A percentile compares a stretch with the other conserved stretches of the same genome.
phyloP scores from a whole-genome alignment of 163 green algal genomes.

The Scenedesmus sp. region DNA sequence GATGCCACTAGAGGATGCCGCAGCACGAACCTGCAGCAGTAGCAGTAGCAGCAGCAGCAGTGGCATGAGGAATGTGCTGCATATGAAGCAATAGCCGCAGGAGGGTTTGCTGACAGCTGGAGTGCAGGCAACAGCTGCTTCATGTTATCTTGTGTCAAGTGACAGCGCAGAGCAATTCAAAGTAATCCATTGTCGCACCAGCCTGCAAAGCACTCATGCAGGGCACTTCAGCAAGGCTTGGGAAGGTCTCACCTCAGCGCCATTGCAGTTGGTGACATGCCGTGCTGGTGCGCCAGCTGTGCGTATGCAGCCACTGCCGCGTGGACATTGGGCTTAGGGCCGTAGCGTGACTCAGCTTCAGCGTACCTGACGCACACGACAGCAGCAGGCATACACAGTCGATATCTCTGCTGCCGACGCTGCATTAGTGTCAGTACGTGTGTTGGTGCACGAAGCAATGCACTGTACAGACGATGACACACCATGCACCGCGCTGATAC shows the following conservation, averaged over 20 bases:
- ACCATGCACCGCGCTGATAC: no score
- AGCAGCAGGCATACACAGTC: background rate
- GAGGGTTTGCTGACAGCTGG: background rate
- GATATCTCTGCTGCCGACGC: no score
- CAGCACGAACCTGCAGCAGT: conserved; percentile 78
- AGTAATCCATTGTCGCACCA: no score
- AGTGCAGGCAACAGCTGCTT: no score
- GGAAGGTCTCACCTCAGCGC: conserved; percentile 68
- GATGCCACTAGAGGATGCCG: conserved; percentile 70
- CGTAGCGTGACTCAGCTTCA: conserved; percentile 90
- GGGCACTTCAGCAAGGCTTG: background rate
- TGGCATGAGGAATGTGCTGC: background rate
- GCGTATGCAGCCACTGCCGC: conserved; percentile 79
- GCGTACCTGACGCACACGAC: conserved; percentile 67
- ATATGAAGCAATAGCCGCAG: background rate
- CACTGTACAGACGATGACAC: no score
- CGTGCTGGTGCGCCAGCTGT: conserved; percentile 62
- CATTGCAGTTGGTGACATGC: conserved; percentile 74
- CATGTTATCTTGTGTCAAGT: background rate
- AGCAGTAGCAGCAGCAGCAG: background rate
- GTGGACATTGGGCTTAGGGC: conserved; percentile 75
- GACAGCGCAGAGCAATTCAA: background rate
- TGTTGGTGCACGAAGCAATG: no score
- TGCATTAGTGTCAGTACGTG: no score
- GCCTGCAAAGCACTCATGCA: background rate